Evolutionary conservation across 495 filamentous ascomycete species (phyloP).

Genomic region (Talaromyces liani): DNA sequence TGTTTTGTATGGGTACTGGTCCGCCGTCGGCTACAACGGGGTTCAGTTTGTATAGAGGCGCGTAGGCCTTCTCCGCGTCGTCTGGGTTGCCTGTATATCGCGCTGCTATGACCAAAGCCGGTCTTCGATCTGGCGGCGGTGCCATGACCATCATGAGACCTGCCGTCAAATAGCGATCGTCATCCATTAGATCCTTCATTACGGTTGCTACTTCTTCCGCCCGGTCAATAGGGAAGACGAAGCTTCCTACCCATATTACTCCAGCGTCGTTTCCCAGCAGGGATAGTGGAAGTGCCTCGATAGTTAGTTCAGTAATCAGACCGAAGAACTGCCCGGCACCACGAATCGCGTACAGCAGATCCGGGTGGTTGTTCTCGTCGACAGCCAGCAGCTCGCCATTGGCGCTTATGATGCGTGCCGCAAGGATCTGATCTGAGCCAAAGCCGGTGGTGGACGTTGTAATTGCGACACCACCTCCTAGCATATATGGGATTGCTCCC

Average conservation of each 20-base stretch:
- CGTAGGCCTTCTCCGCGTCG: not conserved
- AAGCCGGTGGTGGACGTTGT: not conserved
- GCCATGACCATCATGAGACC: not conserved
- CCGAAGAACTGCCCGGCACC: not conserved
- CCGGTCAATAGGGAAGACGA: not conserved
- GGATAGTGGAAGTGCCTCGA: not conserved
- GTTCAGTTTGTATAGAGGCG: not conserved
- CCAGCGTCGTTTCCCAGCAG: not conserved
- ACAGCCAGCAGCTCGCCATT: not conserved
- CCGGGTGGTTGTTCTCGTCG: not conserved
- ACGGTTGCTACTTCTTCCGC: not conserved
- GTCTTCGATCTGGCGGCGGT: not conserved
- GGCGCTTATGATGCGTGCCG: not conserved
- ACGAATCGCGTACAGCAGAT: not conserved
- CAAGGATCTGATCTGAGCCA: not conserved
- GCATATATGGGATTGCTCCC: not conserved
- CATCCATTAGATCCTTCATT: not conserved
- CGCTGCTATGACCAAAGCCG: not conserved
- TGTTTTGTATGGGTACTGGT: not conserved
- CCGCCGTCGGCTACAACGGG: not conserved
- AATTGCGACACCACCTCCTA: not conserved
- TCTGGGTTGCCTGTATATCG: not conserved
- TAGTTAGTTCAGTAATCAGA: not conserved
- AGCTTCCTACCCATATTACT: not conserved
- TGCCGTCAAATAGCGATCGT: not conserved